Base-by-base conservation (phyloP, 495 filamentous ascomycete genomes). In the Podospora tetraspora region DNA sequence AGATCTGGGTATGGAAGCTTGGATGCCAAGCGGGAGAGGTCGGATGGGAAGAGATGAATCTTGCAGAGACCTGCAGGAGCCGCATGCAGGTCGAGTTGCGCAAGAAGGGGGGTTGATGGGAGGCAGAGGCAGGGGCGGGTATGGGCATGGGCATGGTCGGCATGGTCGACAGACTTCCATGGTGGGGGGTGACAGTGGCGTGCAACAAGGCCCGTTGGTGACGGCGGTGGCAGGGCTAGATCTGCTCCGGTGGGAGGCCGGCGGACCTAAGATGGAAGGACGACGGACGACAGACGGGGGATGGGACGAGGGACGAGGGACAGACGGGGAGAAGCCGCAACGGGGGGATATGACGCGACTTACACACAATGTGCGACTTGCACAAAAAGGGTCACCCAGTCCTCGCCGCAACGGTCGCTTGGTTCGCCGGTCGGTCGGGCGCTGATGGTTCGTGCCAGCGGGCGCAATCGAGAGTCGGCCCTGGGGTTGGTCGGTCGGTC, bases 21-120 rank as follows among this genome's bases (percentile, higher is more conserved):
- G 43, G 24, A 25, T 60, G 71, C 71, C 68, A 69, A 70, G 70
- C 66, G 12, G 37, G 24, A 61, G 52, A 68, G 60, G 30, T 29
- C 69, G 57, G 61, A 67, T 66, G 65, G 71, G 23, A 68, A 71
- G 52, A 62, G 69, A 22, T 37, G 66, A 57, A 69, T 57, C 66
- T n/a, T 72, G 73, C 74, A 74, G 73, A 68, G 67, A 61, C 70
- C 62, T 76, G 75, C 75, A 77, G 71, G 69, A 76, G 75, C 72
- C 74, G 72, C 74, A 76, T 76, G 75, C 74, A 77, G 71, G 63
- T 59, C 34, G 62, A 62, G 57, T 34, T 68, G 60, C 67, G 13
- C 71, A 63, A 34, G 60, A 23, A 19, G 59, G 37, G 43, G 62
- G 67, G 56, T 66, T 57, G 62, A 56, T 32, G 57, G 29, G 59